Conservation (phyloP, 2,329 filamentous ascomycete genomes). For the Neofusicoccum sp. region DNA sequence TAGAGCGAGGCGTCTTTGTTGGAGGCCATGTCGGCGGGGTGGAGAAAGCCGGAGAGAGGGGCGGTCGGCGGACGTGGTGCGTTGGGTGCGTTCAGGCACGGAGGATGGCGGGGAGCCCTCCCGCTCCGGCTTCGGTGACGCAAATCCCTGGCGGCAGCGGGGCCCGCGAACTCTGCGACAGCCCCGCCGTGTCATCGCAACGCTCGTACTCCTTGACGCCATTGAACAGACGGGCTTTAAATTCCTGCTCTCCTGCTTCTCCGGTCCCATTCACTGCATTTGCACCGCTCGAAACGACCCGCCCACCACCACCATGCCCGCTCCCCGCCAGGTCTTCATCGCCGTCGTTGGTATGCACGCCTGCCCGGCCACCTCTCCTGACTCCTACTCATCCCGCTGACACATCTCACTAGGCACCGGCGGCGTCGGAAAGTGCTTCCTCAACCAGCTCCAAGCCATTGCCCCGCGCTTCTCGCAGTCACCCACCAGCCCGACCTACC, state of each 20-base stretch:
- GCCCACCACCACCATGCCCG: conserved; percentile 35
- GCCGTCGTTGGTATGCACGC: conserved; percentile 44
- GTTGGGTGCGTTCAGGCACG: background rate
- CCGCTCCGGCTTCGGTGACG: background rate
- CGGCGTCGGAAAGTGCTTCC: conserved; percentile 89
- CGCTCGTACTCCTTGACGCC: conserved; percentile 10
- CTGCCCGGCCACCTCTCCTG: background rate
- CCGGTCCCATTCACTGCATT: background rate
- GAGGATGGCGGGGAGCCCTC: background rate
- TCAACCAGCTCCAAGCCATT: conserved; percentile 73
- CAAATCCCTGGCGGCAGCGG: conserved; percentile 10
- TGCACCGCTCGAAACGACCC: background rate
- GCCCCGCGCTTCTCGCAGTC: conserved; percentile 56
- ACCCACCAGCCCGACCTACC: conserved; percentile 60
- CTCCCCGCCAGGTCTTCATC: conserved; percentile 45
- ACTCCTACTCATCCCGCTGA: background rate
- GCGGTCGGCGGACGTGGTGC: background rate
- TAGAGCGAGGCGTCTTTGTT: conserved; percentile 68
- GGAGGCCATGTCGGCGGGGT: conserved; percentile 17
- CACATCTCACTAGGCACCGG: conserved; percentile 65
- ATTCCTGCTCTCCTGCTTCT: background rate
- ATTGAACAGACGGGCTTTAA: conserved; percentile 3
- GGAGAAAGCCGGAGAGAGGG: background rate
- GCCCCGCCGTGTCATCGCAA: conserved; percentile 7
- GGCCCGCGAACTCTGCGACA: conserved; percentile 13